Base-by-base conservation (phyloP, 2,329 filamentous ascomycete genomes). In the Colletotrichum viniferum region DNA sequence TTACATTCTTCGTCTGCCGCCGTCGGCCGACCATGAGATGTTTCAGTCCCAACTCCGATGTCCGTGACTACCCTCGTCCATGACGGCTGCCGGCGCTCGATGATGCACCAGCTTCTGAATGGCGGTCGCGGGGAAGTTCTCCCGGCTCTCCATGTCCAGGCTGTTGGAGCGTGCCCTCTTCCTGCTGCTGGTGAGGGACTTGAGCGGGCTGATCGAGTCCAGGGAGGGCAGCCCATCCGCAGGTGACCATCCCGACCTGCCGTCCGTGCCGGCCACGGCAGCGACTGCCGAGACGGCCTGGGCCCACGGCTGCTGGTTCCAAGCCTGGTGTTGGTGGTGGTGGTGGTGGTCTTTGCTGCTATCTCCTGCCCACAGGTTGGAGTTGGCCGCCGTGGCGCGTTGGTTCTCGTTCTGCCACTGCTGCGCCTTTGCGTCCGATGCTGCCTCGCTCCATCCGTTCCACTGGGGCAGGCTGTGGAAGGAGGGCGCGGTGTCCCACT, bases 211-310 rank as follows among this genome's bases (percentile, higher is more conserved):
- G 66, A 78, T 77, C 30, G 75, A 75, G 55, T 78, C 71, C 48
- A 77, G 38, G 9, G 76, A 77, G 32, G 77, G 75, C 21, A 77
- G 55, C 36, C 73, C 66, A 28, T 72, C 76, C 8, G 73, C 64
- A 24, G 76, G 69, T 14, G 76, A 76, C 76, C 76, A 77, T 43
- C 74, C 76, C 13, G 76, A 60, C 28, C 76, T 76, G 62, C 55
- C 69, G 61, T 77, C 75, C 56, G 76, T 64, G 30, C 76, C 77
- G 43, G 79, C 77, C 77, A 85, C 76, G 60, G 78, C 67, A 32
- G 78, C 69, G 58, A 77, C 32, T 82, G 80, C 73, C 78, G 78
- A 84, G 82, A 85, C 48, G 82, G 83, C 61, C 79, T 79, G 67
- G 81, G 80, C 34, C 82, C 80, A 78, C 38, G 74, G 75, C 63